Evolutionary conservation across 2,329 filamentous ascomycete genomes (phyloP).

Genomic region (Gaeumannomyces tritici): DNA sequence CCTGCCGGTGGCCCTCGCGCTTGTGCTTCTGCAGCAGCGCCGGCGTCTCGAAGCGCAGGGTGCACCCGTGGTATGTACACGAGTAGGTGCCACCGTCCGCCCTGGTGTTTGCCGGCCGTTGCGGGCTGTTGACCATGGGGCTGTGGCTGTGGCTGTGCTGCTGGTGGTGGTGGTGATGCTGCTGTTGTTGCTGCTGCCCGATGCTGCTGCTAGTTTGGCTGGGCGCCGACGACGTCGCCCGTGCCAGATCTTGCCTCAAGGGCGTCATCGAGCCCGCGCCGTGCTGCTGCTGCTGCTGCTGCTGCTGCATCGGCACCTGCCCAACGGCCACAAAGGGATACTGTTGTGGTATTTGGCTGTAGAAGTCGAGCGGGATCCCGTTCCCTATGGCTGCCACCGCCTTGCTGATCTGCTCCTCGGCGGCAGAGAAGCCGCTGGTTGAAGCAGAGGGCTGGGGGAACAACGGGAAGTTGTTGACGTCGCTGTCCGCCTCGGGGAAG

Average conservation of each 20-base stretch:
- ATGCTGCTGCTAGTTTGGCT: slow-evolving; percentile 1
- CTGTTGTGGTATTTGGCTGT: slow-evolving; percentile 32
- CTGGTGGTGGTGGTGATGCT: background rate
- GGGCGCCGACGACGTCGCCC: background rate
- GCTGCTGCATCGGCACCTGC: slow-evolving; percentile 3
- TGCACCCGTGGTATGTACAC: slow-evolving; percentile 90
- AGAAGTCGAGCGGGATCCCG: background rate
- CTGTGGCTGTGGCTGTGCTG: background rate
- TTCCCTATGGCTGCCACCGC: slow-evolving; percentile 6
- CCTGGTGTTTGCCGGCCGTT: slow-evolving; percentile 41
- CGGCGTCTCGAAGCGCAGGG: slow-evolving; percentile 78
- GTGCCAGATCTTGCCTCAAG: background rate
- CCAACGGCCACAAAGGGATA: slow-evolving; percentile 34
- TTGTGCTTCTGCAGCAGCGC: slow-evolving; percentile 89
- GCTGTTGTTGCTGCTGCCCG: background rate
- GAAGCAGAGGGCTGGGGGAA: slow-evolving; percentile 50
- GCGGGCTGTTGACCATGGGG: slow-evolving; percentile 16
- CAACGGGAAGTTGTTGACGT: slow-evolving; percentile 54
- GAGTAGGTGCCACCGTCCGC: slow-evolving; percentile 87
- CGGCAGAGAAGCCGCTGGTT: slow-evolving; percentile 20
- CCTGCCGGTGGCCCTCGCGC: slow-evolving; percentile 78
- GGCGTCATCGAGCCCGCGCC: slow-evolving; percentile 8
- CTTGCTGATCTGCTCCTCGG: slow-evolving; percentile 29
- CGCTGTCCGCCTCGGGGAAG: slow-evolving; percentile 66
- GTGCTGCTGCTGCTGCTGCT: too few relatives aligned